Evolutionary conservation across 2,329 filamentous ascomycete species (phyloP), one percentile per base, ranked within the genome.

Genomic region (Fusarium verrucosum): DNA sequence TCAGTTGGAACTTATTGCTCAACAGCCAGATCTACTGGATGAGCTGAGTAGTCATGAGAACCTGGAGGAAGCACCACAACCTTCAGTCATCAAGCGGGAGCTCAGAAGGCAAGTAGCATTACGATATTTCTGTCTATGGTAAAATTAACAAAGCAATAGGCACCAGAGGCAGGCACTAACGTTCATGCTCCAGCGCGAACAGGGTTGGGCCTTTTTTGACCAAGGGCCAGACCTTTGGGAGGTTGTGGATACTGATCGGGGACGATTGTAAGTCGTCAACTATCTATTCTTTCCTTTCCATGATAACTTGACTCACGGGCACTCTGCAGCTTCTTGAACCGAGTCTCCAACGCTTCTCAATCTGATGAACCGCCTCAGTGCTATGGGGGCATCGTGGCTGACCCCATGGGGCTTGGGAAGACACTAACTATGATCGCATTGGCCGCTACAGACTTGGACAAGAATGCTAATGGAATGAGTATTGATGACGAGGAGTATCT

Each of bases 391-490:
- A 78, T 82, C n/a, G 69, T 82, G 20, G 80, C 80, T 1, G 81
- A 82, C 54, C 73, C 76, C 0, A 83, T 82, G 81, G 81, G 81
- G 1, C 67, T 82, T 0, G 81, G 81, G 0, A 83, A 83, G 50
- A 81, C 80, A 1, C 57, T 82, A 1, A 76, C 76, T 0, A 81
- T 81, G 76, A 78, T 82, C 23, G 67, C 80, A 1, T 53, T 83
- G 2, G 66, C 74, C 3, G 80, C 79, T 2, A 59, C 67, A 0
- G 70, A 72, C 13, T 3, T 55, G 2, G 45, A 59, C 3, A 23
- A 10, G 5, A 2, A 20, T 4, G 10, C 3, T 4, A 28, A 6
- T 4, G 3, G 13, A 0, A 16, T 42, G 3, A 10, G 22, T 13
- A n/a, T 5, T 8, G 23, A 17, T 4, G 16, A 50, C 25, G 40